These are phyloP conservation scores for Crucibulum laeve DNA, from an alignment of 768 basidiomycete genomes.

Conservation along the genomic window DNA sequence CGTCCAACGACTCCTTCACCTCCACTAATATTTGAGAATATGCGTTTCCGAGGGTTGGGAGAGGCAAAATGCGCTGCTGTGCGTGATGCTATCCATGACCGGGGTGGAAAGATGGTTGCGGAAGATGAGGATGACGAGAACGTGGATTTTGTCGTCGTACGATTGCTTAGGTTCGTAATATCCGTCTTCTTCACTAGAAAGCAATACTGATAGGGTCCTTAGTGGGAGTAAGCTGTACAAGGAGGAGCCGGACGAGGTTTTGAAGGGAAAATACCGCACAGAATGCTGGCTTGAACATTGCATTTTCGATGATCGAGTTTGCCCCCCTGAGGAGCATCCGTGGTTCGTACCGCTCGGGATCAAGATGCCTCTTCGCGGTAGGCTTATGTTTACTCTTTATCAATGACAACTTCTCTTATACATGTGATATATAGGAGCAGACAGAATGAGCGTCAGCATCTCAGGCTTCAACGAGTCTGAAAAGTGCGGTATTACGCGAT, in stretches of 20 bases:
- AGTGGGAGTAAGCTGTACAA: conserved; percentile 71
- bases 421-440: conserved; percentile 38
- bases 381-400: conserved; percentile 6
- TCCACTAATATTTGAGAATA: conserved; percentile 60
- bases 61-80: conserved; percentile 62
- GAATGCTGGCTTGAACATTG: conserved; percentile 95
- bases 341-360: conserved; percentile 66
- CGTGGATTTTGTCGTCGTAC: conserved; percentile 64
- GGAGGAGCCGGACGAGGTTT: conserved; percentile 43
- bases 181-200: background rate
- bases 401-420: background rate
- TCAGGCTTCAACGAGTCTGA: conserved; percentile 77
- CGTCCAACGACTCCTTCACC: too few species aligned
- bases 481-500: conserved; percentile 56
- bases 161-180: conserved; percentile 61
- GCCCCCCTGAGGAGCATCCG: conserved; percentile 60
- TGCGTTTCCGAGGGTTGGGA: conserved; percentile 56
- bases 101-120: conserved; percentile 47
- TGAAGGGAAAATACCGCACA: conserved; percentile 65
- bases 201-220: conserved; percentile 8
- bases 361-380: conserved; percentile 56
- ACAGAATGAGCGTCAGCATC: conserved; percentile 55
- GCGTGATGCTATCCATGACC: conserved; percentile 52
- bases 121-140: conserved; percentile 48
- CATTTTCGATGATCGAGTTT: conserved; percentile 70